A percentile compares a stretch with the other conserved stretches of the same genome.
Conservation (phyloP, 441 rosid genomes). For the Erysimum cheiri region DNA sequence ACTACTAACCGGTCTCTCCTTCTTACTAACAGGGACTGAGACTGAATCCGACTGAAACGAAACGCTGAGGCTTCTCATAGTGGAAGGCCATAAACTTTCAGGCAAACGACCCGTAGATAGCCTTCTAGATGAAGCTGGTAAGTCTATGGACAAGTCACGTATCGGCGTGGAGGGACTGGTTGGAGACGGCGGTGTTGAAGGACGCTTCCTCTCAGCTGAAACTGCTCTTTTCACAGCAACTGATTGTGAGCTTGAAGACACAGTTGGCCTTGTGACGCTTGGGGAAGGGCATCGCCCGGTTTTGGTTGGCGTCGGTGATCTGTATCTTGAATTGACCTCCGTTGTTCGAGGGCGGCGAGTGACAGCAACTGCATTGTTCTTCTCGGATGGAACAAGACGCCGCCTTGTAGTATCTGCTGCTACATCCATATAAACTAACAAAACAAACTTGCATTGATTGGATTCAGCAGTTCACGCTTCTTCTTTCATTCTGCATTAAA, state of each 20-base stretch:
- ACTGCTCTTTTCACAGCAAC: conserved; percentile 68
- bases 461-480: conserved; percentile 45
- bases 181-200: conserved; percentile 76
- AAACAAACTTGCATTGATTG: conserved; percentile 65
- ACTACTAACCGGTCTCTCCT: conserved; percentile 73
- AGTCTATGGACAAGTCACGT: conserved; percentile 61
- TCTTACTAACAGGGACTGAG: conserved; percentile 84
- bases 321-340: conserved; percentile 84
- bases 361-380: conserved; percentile 58
- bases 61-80: conserved; percentile 97
- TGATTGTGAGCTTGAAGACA: conserved; percentile 53
- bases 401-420: conserved; percentile 60
- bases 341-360: conserved; percentile 64
- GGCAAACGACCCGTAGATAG: conserved; percentile 68
- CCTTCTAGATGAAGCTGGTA: conserved; percentile 64
- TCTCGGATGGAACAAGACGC: conserved; percentile 70
- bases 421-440: conserved; percentile 82
- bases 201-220: conserved; percentile 92
- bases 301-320: conserved; percentile 65
- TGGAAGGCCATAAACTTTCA: conserved; percentile 98
- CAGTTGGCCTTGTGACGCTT: conserved; percentile 59
- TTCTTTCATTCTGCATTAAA: conserved; percentile 47
- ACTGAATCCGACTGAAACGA: conserved; percentile 92
- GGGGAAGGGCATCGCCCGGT: conserved; percentile 80
- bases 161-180: conserved; percentile 74